Conservation (phyloP, 768 basidiomycete species). For the Tylopilus subfusipes region DNA sequence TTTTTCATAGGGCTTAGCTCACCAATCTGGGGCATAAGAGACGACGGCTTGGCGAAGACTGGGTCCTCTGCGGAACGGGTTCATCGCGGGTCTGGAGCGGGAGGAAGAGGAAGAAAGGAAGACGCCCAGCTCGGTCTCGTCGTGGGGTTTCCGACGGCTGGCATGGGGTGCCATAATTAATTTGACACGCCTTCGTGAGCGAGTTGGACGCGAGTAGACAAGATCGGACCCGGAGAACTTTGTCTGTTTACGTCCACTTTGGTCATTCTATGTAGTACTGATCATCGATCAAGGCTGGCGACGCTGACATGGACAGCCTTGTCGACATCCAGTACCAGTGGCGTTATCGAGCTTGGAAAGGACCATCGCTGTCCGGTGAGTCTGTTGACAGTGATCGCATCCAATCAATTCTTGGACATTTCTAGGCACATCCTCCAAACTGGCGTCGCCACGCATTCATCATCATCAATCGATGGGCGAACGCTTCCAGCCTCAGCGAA, state of each 20-base stretch:
- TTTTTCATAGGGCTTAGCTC: conserved; percentile 15
- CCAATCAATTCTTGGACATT: too few relatives aligned
- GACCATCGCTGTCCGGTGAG: too few relatives aligned
- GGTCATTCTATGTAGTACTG: too few relatives aligned
- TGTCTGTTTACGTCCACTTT: neutral
- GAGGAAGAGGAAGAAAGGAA: neutral
- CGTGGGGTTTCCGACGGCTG: neutral
- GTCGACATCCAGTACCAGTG: too few relatives aligned
- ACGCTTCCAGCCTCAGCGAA: too few relatives aligned
- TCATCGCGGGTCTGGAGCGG: conserved; percentile 9
- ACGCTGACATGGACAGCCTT: too few relatives aligned
- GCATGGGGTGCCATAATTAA: neutral
- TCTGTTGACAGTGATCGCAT: too few relatives aligned
- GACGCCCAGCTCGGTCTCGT: neutral
- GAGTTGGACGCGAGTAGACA: neutral
- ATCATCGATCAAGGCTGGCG: too few relatives aligned
- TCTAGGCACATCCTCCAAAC: too few relatives aligned
- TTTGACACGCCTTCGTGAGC: neutral
- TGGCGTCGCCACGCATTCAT: too few relatives aligned
- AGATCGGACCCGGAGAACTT: neutral
- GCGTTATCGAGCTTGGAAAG: too few relatives aligned
- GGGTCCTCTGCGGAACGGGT: conserved; percentile 8
- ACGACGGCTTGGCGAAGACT: conserved; percentile 22
- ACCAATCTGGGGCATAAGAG: conserved; percentile 80
- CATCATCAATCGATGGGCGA: too few relatives aligned